Base-by-base conservation (phyloP, 2,329 filamentous ascomycete genomes). In the Aspergillus luchuensis region DNA sequence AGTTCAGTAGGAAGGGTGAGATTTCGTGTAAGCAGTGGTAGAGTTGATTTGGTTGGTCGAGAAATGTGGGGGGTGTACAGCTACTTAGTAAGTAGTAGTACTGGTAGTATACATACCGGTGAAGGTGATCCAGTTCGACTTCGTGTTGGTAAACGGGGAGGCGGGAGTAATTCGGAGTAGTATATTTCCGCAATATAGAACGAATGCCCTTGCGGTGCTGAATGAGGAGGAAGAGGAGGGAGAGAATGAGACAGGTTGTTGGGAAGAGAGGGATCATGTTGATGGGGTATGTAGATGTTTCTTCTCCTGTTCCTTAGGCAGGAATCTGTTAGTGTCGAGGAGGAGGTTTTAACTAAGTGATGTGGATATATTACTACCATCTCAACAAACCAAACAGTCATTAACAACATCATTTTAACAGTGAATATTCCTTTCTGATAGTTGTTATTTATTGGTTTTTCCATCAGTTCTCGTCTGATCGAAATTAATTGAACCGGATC, bases 211-310 rank as follows among this genome's bases (percentile, higher is more conserved):
- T 43, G 47, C 57, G 53, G 45, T 66, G 51, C 15, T 63, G 48
- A n/a, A 45, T 51, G 28, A 58, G 15, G 15, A 64, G n/a, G 17
- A 69, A 61, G 4, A 65, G 33, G 47, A 58, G 54, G 10, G 67
- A 65, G 39, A 70, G 39, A 8, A 68, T 4, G 11, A 70, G 52
- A 50, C 68, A 70, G 47, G 63, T 54, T 1, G 56, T 17, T 13
- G 63, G 48, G 57, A 62, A 58, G 56, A 58, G 19, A 54, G 57
- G 45, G 57, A 60, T 25, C 52, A 56, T 15, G 53, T 64, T 15
- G 33, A 13, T 49, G 56, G 6, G 21, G n/a, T 8, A 36, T 36
- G 33, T 36, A 36, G 5, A 36, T 36, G 33, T 13, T 36, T 15
- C 13, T 15, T 15, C 11, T 30, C 28, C 4, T 30, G 1, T 30